These are phyloP conservation scores for Sporothrix euskadiensis DNA, from an alignment of 2,329 filamentous ascomycete genomes.

Conservation along the genomic window DNA sequence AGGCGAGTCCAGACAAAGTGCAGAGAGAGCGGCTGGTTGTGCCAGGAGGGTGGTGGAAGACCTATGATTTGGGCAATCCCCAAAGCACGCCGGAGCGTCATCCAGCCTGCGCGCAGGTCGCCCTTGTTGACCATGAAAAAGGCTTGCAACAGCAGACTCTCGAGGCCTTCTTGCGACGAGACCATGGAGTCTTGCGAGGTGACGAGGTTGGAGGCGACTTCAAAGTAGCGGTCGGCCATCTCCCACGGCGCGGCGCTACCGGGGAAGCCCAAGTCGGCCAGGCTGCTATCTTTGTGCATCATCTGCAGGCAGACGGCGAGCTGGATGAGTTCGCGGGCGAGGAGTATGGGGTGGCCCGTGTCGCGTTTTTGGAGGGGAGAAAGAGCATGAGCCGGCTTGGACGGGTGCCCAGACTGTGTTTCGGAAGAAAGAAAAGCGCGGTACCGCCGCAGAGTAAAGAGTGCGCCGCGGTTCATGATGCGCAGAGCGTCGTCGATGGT, in stretches of 20 bases:
- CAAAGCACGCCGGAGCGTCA: conserved; percentile 47
- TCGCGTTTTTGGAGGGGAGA: conserved; percentile 13
- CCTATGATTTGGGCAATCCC: conserved; percentile 30
- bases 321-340: conserved; percentile 29
- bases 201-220: conserved; percentile 39
- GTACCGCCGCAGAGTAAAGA: conserved; percentile 23
- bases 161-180: conserved; percentile 48
- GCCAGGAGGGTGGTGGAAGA: conserved; percentile 12
- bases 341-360: conserved; percentile 19
- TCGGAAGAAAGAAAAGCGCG: conserved; percentile 36
- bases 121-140: conserved; percentile 50
- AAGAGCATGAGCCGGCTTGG: conserved; percentile 32
- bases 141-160: conserved; percentile 50
- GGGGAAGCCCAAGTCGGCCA: conserved; percentile 35
- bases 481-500: conserved; percentile 29
- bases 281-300: conserved; percentile 17
- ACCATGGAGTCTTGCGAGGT: conserved; percentile 48
- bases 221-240: conserved; percentile 33
- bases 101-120: conserved; percentile 48
- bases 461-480: conserved; percentile 30
- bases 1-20: conserved; percentile 48
- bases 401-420: conserved; percentile 24
- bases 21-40: conserved; percentile 37
- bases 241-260: conserved; percentile 33
- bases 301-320: conserved; percentile 30